Conservation (phyloP, 2,329 filamentous ascomycete species). For the Cephalotrichum gorgonifer region DNA sequence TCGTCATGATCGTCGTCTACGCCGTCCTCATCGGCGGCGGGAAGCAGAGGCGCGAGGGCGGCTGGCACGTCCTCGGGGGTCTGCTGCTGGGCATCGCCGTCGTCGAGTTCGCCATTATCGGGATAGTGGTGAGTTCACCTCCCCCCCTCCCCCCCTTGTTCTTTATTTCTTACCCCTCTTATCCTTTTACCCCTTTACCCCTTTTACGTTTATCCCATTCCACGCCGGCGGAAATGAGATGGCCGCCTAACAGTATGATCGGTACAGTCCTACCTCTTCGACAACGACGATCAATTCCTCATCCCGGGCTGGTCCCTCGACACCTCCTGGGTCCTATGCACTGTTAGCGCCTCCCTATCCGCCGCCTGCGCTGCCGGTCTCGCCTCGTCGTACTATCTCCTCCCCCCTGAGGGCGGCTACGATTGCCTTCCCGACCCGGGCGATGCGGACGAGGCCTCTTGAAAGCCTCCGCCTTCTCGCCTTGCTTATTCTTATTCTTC, state of each 20-base stretch:
- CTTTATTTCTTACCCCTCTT: not conserved
- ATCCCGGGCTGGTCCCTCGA: slow-evolving; percentile 72
- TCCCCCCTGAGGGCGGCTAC: slow-evolving; percentile 79
- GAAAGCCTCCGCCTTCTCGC: not conserved
- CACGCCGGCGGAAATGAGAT: not conserved
- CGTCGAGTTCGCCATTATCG: slow-evolving; percentile 69
- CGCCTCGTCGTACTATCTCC: slow-evolving; percentile 53
- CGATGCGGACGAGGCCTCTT: slow-evolving; percentile 5
- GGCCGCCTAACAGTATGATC: not conserved
- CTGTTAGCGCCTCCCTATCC: slow-evolving; percentile 42
- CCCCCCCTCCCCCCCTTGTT: not conserved
- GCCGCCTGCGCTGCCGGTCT: slow-evolving; percentile 48
- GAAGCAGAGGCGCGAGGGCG: slow-evolving; percentile 66
- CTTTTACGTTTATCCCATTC: not conserved
- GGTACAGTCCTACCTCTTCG: slow-evolving; percentile 76
- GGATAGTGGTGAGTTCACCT: slow-evolving; percentile 69
- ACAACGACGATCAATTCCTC: slow-evolving; percentile 75
- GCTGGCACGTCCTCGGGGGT: slow-evolving; percentile 67
- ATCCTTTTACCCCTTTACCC: not conserved
- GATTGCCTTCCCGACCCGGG: slow-evolving; percentile 49
- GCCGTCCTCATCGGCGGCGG: slow-evolving; percentile 68
- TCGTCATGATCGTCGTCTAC: slow-evolving; percentile 73
- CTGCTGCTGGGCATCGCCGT: slow-evolving; percentile 55
- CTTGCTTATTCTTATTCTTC: not conserved
- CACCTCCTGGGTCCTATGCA: slow-evolving; percentile 65